Base-by-base conservation (phyloP, 768 basidiomycete genomes). In the Ramaria sp. region DNA sequence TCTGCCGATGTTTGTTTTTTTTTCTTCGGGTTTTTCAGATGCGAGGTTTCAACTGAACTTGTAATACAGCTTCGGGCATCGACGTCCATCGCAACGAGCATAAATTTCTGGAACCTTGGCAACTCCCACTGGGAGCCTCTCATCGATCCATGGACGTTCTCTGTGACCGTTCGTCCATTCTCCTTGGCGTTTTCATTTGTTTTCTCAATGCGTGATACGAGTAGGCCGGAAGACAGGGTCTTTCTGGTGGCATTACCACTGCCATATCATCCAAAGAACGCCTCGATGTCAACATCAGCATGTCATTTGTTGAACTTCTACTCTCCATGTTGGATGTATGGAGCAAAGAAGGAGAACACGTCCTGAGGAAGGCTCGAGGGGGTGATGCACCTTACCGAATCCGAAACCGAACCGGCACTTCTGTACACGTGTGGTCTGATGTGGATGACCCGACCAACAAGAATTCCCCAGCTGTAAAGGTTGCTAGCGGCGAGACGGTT, bases 61-160 rank as follows among this genome's bases (percentile, higher is more conserved):
- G 25, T 25, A 57, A 30, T 10, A 9, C 58, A 97, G 95, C 69
- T 98, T 43, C 84, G 85, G 64, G 88, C 90, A 5, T 82, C 84
- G 5, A 86, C 88, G 0, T 83, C 85, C 0, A 72, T 97, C 62
- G 82, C 84, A 22, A 83, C 82, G 2, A 81, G 84, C 48, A 85
- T 96, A 65, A 91, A 83, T 56, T 99, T 96, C 63, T 99, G 92
- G 90, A 99, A 99, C 67, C 68, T 98, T 48, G 83, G 85, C 22
- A 97, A 96, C 64, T 98, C 96, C 47, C 92, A 98, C 63, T 99
- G 96, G 92, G 96, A 98, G 68, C 95, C 96, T 28, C 66, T 99
- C 52, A 89, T 95, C 58, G 96, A 99, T 64, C 96, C 96, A 2
- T 99, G 95, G 94, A 85, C 82, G 16, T 86, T 96, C 60, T 82